Evolutionary conservation across 176 grass and related monocot genomes (phyloP), one percentile per base, ranked within the genome.

Genomic region (Avena insularis): DNA sequence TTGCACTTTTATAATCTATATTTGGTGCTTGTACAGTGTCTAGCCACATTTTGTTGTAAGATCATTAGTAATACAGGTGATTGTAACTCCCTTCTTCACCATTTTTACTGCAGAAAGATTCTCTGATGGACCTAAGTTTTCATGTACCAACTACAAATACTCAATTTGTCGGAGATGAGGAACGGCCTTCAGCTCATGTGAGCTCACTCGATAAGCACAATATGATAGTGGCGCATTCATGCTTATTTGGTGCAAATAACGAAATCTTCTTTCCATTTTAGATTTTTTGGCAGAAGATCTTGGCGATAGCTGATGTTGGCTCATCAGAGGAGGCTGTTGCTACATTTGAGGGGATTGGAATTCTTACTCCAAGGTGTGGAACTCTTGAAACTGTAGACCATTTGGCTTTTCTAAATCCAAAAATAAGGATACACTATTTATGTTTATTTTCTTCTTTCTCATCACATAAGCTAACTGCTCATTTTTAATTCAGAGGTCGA

Each of bases 111-210:
- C 85, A 97, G 94, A 97, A 97, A 97, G 94, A 97, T 92, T 94
- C 90, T 0, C 78, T 97, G 83, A 97, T 97, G 94, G 94, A 97
- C 89, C 85, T 94, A 86, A 97, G 94, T 94, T 97, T 97, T 84
- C 94, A 97, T 90, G 86, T 97, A 29, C 92, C 90, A 20, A 92
- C 92, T 85, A 79, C 90, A 53, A 97, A 97, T 83, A 97, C 92
- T 27, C 90, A 92, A 81, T 97, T 92, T 75, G n/a, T 94, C 71
- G 94, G 94, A 68, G 92, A 97, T 77, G 94, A 98, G 71, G 66
- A 94, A 54, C 85, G 80, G 60, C 91, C 96, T 77, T 79, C 93
- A 75, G 96, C 93, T 75, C 92, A 98, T 82, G 96, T 98, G 79
- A 85, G 82, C 71, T 81, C 12, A 16, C 56, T 59, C 8, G 56